These are phyloP conservation scores for Syncephalis fuscata DNA, from an alignment of 371 early-diverging fungal genomes.

Conservation along the genomic window DNA sequence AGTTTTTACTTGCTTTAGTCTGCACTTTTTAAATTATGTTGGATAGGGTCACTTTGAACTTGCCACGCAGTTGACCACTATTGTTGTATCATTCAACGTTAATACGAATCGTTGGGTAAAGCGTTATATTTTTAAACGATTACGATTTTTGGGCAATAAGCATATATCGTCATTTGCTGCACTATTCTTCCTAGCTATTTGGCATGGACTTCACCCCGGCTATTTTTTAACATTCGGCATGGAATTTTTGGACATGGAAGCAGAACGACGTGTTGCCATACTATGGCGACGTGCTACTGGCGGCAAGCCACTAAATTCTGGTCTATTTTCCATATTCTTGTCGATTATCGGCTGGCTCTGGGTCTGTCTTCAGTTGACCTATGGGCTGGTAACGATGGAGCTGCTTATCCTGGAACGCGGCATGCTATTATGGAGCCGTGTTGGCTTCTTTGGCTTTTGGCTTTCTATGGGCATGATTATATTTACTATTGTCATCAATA, in stretches of 20 bases:
- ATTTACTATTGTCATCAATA: too few species aligned
- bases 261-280: constrained; percentile 2
- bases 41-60: constrained; percentile 17
- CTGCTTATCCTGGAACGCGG: too few species aligned
- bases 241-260: constrained; percentile 39
- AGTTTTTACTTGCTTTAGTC: constrained; percentile 4
- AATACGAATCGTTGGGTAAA: constrained; percentile 62
- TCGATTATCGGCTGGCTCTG: too few species aligned
- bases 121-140: constrained; percentile 51
- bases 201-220: constrained; percentile 53
- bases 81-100: constrained; percentile 47
- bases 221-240: constrained; percentile 42
- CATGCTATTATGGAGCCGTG: too few species aligned
- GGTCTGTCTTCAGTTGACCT: too few species aligned
- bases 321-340: too few species aligned
- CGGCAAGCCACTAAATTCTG: too few species aligned
- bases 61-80: constrained; percentile 34
- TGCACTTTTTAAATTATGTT: constrained; percentile 1
- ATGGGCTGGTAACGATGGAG: too few species aligned
- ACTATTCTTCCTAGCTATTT: constrained; percentile 46
- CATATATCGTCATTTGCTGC: constrained; percentile 34
- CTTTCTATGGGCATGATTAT: too few species aligned
- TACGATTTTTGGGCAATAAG: constrained; percentile 46
- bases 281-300: too few species aligned
- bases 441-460: too few species aligned